Conservation (phyloP, 2,329 filamentous ascomycete genomes). For the Cladosporium sp. region DNA sequence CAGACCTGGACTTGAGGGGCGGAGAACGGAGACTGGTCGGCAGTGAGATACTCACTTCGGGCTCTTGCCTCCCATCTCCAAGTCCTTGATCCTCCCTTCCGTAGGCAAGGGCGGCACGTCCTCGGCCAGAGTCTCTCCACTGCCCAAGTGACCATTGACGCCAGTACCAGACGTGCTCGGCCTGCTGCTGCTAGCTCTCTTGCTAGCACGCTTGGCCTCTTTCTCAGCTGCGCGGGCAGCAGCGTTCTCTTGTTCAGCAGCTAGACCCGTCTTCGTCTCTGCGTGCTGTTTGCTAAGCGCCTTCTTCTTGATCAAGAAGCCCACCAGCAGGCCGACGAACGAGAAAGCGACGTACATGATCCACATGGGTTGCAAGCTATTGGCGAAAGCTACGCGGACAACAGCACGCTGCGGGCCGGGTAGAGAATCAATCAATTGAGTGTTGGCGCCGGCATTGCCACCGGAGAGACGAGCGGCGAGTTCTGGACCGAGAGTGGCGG, state of each 20-base stretch:
- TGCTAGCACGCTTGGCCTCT: conserved; percentile 20
- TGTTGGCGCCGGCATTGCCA: conserved; percentile 57
- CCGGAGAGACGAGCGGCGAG: conserved; percentile 54
- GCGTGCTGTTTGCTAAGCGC: conserved; percentile 40
- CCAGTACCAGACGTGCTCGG: not conserved
- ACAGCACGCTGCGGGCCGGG: conserved; percentile 41
- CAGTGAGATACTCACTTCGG: not conserved
- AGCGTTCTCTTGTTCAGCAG: conserved; percentile 38
- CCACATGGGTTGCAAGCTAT: conserved; percentile 46
- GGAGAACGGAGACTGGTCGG: not conserved
- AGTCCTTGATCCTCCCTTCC: not conserved
- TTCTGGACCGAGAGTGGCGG: conserved; percentile 47
- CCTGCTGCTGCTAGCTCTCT: conserved; percentile 3
- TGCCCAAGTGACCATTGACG: not conserved
- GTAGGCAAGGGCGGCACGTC: conserved; percentile 6
- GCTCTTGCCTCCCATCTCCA: conserved; percentile 6
- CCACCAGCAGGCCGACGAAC: conserved; percentile 35
- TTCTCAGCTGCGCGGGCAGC: conserved; percentile 24
- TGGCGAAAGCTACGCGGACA: conserved; percentile 41
- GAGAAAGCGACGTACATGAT: conserved; percentile 45
- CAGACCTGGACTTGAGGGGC: not conserved
- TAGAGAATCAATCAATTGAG: conserved; percentile 53
- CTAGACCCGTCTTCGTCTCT: conserved; percentile 48
- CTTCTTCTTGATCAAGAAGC: conserved; percentile 40
- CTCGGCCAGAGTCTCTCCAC: conserved; percentile 3